Conservation (phyloP, 2,329 filamentous ascomycete genomes). For the Lecanicillium sp. region DNA sequence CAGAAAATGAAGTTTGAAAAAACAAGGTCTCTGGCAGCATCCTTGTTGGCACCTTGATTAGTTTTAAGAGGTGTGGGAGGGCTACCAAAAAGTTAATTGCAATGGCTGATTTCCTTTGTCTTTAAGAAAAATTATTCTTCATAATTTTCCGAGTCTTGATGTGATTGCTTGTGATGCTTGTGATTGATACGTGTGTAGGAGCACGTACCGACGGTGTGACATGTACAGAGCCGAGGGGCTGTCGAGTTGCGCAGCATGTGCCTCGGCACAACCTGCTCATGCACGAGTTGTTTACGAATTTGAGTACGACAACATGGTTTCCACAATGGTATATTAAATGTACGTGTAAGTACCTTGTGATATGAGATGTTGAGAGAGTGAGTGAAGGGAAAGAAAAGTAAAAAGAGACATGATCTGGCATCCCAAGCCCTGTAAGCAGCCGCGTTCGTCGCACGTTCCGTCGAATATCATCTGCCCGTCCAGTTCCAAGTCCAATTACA, state of each 20-base stretch:
- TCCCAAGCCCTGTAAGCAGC: neutral
- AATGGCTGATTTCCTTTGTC: conserved; percentile 24
- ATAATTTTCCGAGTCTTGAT: too few relatives aligned
- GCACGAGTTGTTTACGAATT: neutral
- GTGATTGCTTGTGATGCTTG: too few relatives aligned
- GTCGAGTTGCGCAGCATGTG: too few relatives aligned
- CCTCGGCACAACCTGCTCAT: neutral
- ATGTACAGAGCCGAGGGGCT: too few relatives aligned
- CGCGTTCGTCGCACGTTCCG: neutral
- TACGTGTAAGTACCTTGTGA: conserved; percentile 9
- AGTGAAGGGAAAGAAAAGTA: conserved; percentile 3
- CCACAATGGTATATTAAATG: conserved; percentile 9
- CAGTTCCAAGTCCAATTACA: conserved; percentile 1
- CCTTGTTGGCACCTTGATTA: conserved; percentile 28
- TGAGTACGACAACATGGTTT: neutral
- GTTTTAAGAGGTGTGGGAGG: conserved; percentile 30
- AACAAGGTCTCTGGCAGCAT: conserved; percentile 33
- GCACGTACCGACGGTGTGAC: too few relatives aligned
- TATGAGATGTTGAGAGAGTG: conserved; percentile 7
- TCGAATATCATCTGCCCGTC: conserved; percentile 2
- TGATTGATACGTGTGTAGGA: too few relatives aligned
- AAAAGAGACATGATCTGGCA: conserved; percentile 4
- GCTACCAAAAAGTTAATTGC: conserved; percentile 38
- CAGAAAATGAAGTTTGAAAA: conserved; percentile 19
- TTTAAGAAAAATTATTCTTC: conserved; percentile 7